Evolutionary conservation across 306 rosid species (phyloP), one percentile per base, ranked within the genome.

Genomic region (Argentina anserina): DNA sequence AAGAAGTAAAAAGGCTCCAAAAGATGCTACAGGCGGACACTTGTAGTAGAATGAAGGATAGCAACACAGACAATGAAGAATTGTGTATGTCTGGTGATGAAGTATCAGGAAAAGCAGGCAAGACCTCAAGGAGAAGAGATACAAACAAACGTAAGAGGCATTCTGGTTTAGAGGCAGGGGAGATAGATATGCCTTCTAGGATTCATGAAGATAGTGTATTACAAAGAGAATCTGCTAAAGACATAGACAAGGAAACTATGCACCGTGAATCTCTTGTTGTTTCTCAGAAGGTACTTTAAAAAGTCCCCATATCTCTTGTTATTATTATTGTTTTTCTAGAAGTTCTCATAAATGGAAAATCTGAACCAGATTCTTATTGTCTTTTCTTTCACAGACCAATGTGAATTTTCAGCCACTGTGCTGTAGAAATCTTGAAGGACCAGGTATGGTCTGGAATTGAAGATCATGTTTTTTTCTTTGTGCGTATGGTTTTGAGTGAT

Each of bases 1-100:
- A 84, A 82, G 92, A 94, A 86, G 66, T 89, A 71, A 90, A 76
- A 75, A 89, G 80, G 69, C 78, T 91, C 37, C 81, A 25, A 72
- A 85, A 78, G 83, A 76, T 73, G 40, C 82, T 72, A 28, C 84
- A 67, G 72, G 87, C 81, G 56, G 75, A 83, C 77, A 70, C 65
- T 74, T 33, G 78, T 37, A 71, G 75, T 75, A 66, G 75, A 82
- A 73, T 70, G 53, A 81, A 72, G 76, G 71, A 74, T 52, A 67
- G 56, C 37, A 69, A 52, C 34, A 75, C 68, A 17, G 59, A 65
- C 34, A 68, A 66, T 42, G 73, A 61, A 43, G 59, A 39, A 42
- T 43, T n/a, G 39, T 76, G 78, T 41, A 41, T 69, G 50, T 72
- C 69, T 3, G 47, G 66, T 79, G 81, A 71, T 66, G 79, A 75